These are phyloP conservation scores for Monosporascus sp. DNA, from an alignment of 2,329 filamentous ascomycete species.

Conservation along the genomic window DNA sequence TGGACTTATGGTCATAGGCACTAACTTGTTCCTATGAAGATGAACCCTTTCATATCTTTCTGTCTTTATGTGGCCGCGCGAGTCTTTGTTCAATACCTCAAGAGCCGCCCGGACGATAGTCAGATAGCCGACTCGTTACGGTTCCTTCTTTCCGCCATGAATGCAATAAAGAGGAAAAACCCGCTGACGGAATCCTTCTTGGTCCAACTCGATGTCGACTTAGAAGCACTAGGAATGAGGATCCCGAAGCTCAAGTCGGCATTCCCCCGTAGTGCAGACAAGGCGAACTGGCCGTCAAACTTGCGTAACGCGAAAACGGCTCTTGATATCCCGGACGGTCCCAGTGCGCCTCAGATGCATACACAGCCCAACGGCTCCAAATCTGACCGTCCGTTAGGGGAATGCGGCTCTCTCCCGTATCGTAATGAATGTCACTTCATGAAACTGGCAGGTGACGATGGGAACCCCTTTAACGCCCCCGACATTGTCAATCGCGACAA, in stretches of 20 bases:
- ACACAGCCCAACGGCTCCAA: slow-evolving; percentile 1
- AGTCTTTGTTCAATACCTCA: slow-evolving; percentile 95
- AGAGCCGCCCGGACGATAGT: slow-evolving; percentile 80
- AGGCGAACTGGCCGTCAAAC: slow-evolving; percentile 34
- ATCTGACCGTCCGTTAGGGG: background rate
- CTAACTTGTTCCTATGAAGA: slow-evolving; percentile 43
- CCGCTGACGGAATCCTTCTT: slow-evolving; percentile 92
- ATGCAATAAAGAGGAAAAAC: slow-evolving; percentile 79
- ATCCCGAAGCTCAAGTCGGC: slow-evolving; percentile 52
- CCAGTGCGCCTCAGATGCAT: slow-evolving; percentile 2
- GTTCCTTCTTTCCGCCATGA: slow-evolving; percentile 86
- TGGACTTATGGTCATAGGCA: background rate
- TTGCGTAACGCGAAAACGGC: too few relatives aligned
- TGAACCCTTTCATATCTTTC: slow-evolving; percentile 94
- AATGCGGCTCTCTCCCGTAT: slow-evolving; percentile 36
- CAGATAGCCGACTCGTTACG: slow-evolving; percentile 76
- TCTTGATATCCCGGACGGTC: background rate
- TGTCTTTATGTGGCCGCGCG: slow-evolving; percentile 93
- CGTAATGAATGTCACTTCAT: slow-evolving; percentile 39
- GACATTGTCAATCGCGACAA: slow-evolving; percentile 34
- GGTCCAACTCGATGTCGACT: slow-evolving; percentile 85
- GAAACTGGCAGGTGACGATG: slow-evolving; percentile 33
- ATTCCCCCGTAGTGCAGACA: slow-evolving; percentile 48
- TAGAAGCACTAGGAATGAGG: slow-evolving; percentile 65
- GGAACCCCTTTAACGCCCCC: slow-evolving; percentile 32